A percentile compares a stretch with the other conserved stretches of the same genome.
Evolutionary conservation across 2,329 filamentous ascomycete species (phyloP).

Genomic region (Colletotrichum simmondsii): DNA sequence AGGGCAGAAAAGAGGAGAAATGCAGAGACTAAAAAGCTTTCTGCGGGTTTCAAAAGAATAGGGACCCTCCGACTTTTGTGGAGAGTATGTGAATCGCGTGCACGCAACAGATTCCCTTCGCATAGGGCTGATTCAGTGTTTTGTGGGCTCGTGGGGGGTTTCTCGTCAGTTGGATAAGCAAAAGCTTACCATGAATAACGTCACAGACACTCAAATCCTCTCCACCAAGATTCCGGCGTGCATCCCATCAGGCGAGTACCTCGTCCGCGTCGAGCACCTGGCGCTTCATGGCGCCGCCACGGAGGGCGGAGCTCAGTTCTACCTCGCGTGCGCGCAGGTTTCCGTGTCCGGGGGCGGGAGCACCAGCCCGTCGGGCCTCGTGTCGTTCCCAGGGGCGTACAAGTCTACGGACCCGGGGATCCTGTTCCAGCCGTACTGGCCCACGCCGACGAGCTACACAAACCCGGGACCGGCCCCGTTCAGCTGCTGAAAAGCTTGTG

Average conservation of each 20-base stretch:
- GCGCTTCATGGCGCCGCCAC: conserved; percentile 54
- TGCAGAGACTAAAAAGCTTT: background rate
- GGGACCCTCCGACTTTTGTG: background rate
- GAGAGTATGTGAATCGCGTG: conserved; percentile 4
- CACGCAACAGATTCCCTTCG: background rate
- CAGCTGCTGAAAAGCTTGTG: conserved; percentile 25
- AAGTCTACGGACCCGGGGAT: conserved; percentile 52
- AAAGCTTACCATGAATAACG: background rate
- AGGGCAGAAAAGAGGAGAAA: background rate
- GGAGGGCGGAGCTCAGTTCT: conserved; percentile 57
- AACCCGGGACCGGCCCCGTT: conserved; percentile 36
- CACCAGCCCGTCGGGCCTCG: conserved; percentile 45
- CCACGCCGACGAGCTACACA: conserved; percentile 50
- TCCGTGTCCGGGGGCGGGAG: conserved; percentile 54
- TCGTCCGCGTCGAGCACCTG: conserved; percentile 61
- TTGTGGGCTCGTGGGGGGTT: background rate
- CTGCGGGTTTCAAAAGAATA: conserved; percentile 14
- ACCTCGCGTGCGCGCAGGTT: conserved; percentile 54
- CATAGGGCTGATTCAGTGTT: conserved; percentile 26
- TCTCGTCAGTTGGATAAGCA: too few relatives aligned
- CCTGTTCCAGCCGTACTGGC: conserved; percentile 56
- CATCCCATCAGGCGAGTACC: conserved; percentile 53
- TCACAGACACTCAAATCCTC: conserved; percentile 6
- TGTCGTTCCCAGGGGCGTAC: conserved; percentile 56
- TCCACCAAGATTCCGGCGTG: conserved; percentile 26